These are phyloP conservation scores for Dictyostelium intermedium DNA, from an alignment of 78 protist genomes.

Conservation along the genomic window DNA sequence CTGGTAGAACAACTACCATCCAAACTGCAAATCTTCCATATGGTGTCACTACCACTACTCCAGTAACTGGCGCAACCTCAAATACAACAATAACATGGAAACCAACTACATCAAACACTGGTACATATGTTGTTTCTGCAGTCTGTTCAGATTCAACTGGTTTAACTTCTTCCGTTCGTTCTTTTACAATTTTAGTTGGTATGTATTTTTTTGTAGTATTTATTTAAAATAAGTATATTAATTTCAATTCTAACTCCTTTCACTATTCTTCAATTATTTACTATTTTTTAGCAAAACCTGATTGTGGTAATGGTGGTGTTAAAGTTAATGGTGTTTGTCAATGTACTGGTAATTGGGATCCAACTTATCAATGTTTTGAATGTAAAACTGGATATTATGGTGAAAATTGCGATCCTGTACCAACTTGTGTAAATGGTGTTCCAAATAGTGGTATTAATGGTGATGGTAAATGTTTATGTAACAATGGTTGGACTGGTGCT, in stretches of 20 bases:
- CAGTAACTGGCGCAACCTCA: background rate
- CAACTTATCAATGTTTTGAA: slow-evolving; percentile 5
- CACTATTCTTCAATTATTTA: too few relatives aligned
- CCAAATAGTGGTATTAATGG: slow-evolving; percentile 12
- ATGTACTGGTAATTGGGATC: slow-evolving; percentile 10
- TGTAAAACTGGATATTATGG: slow-evolving; percentile 23
- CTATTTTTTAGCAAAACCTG: background rate
- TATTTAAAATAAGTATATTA: too few relatives aligned
- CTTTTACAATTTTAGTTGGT: slow-evolving; percentile 2
- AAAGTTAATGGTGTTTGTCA: background rate
- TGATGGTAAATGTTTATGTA: slow-evolving; percentile 51
- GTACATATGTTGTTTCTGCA: slow-evolving; percentile 9
- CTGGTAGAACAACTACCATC: background rate
- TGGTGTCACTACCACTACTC: background rate
- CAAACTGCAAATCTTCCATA: slow-evolving; percentile 9
- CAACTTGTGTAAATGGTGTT: slow-evolving; percentile 16
- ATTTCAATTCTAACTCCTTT: too few relatives aligned
- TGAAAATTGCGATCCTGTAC: background rate
- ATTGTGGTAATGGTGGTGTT: slow-evolving; percentile 29
- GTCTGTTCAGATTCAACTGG: background rate
- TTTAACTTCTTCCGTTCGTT: background rate
- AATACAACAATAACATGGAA: background rate
- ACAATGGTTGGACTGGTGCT: slow-evolving; percentile 46
- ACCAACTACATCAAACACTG: background rate
- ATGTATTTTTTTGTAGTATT: too few relatives aligned